Base-by-base conservation (phyloP, 2,329 filamentous ascomycete genomes). In the Cephalotrichum gorgonifer region DNA sequence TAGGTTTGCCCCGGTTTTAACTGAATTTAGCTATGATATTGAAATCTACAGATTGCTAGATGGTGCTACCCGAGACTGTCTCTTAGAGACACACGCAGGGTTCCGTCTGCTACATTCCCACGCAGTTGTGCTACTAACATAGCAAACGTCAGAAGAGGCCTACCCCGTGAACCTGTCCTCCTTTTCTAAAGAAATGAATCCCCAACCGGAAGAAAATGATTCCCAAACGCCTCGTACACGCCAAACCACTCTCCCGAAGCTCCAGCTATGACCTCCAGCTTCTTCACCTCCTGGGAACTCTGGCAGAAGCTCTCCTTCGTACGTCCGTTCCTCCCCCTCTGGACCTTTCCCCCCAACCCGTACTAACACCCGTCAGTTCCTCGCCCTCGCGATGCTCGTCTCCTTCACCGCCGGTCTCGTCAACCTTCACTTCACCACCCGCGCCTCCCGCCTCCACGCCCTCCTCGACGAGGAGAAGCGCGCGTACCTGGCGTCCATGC, bases 241-340 rank as follows among this genome's bases (percentile, higher is more conserved):
- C 11, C 5, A 31, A 31, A 9, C 30, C 3, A 9, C 8, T 15
- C 11, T 31, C 15, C 11, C 4, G 4, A 9, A 31, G 27, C 27
- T 12, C n/a, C n/a, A n/a, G 27, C 6, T 30, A 6, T 30, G 12
- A 30, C 27, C 6, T 30, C 27, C 6, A 59, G 58, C 14, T 83
- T 85, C 61, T 85, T 81, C 64, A 58, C 67, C 38, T 71, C 67
- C 44, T 90, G 86, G 86, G 68, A 74, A 56, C 68, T 89, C 58
- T 93, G 87, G 87, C 77, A 88, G 72, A 81, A 90, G 70, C 79
- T 91, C 78, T 83, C 80, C 52, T 85, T 90, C 67, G 86, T 90
- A 70, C 72, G 83, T 41, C n/a, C 31, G 11, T 35, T n/a, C 72
- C 11, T n/a, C n/a, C 11, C 11, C 11, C 11, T 35, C n/a, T 35